phyloP scores from a whole-genome alignment of 2,329 filamentous ascomycete species.

The Claviceps sp. region DNA sequence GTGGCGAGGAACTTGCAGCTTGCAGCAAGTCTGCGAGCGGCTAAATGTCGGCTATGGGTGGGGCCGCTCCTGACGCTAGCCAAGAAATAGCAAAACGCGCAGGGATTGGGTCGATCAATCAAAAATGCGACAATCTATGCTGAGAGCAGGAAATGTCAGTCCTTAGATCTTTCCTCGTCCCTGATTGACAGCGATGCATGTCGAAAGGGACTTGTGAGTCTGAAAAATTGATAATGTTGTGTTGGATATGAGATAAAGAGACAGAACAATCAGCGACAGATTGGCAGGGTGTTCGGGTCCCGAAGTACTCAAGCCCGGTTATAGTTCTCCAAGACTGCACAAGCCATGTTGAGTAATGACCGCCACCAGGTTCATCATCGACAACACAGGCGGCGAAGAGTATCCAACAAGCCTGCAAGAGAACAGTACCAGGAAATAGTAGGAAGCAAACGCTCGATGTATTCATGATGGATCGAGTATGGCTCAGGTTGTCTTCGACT shows the following conservation, averaged over 20 bases:
- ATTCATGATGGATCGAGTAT: neutral
- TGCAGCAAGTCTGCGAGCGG: constrained; percentile 2
- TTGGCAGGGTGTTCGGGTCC: neutral
- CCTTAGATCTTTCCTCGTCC: neutral
- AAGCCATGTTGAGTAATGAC: neutral
- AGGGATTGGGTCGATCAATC: constrained; percentile 6
- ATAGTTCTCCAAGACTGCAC: neutral
- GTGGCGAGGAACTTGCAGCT: constrained; percentile 2
- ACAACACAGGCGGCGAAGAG: neutral
- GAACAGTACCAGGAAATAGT: neutral
- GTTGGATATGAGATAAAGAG: neutral
- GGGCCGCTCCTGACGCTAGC: constrained; percentile 5
- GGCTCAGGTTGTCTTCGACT: neutral
- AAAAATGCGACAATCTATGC: constrained; percentile 3
- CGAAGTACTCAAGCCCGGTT: neutral
- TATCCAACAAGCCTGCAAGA: neutral
- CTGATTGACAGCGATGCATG: neutral
- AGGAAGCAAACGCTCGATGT: neutral
- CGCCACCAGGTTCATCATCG: neutral
- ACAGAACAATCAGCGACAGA: neutral
- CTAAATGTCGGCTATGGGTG: constrained; percentile 7
- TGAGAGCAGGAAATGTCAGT: constrained; percentile 2
- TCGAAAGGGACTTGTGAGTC: neutral
- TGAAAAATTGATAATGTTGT: neutral
- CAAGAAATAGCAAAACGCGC: constrained; percentile 3